These are phyloP conservation scores for Sporothrix curviconia DNA, from an alignment of 2,329 filamentous ascomycete genomes.

Conservation along the genomic window DNA sequence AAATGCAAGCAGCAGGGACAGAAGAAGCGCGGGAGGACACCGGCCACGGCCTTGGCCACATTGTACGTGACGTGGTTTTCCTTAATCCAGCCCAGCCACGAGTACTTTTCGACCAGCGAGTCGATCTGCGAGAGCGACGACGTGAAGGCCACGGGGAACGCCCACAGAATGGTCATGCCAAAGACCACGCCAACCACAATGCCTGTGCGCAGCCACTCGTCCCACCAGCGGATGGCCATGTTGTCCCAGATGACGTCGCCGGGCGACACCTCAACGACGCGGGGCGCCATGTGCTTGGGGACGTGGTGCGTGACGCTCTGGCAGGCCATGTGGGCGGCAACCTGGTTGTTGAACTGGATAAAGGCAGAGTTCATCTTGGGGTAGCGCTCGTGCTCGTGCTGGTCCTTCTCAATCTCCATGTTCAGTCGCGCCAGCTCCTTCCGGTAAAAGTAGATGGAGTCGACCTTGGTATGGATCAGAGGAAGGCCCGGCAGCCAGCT, in stretches of 20 bases:
- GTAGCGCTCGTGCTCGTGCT: constrained; percentile 76
- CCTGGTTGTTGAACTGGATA: constrained; percentile 96
- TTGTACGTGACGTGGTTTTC: constrained; percentile 53
- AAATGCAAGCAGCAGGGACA: constrained; percentile 71
- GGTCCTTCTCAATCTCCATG: constrained; percentile 84
- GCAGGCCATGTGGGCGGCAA: constrained; percentile 96
- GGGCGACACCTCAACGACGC: constrained; percentile 88
- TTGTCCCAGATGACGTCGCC: constrained; percentile 95
- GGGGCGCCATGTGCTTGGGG: constrained; percentile 87
- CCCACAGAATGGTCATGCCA: constrained; percentile 81
- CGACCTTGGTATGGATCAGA: constrained; percentile 79
- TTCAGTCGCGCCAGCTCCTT: constrained; percentile 82
- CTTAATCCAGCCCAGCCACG: constrained; percentile 66
- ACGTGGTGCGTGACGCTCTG: constrained; percentile 86
- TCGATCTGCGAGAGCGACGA: constrained; percentile 74
- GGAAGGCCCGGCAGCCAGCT: constrained; percentile 73
- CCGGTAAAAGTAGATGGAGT: constrained; percentile 88
- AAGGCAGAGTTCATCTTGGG: constrained; percentile 95
- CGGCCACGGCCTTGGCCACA: constrained; percentile 61
- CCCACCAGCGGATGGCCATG: constrained; percentile 94
- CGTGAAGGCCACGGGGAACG: constrained; percentile 83
- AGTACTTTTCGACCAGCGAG: constrained; percentile 54
- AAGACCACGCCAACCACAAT: constrained; percentile 59
- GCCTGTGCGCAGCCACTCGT: constrained; percentile 66
- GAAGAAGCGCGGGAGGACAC: constrained; percentile 72